Percentiles rank a stretch among this genome's conserved stretches.
Evolutionary conservation across 495 filamentous ascomycete species (phyloP).

Genomic region (Penicillium robsamsonii): DNA sequence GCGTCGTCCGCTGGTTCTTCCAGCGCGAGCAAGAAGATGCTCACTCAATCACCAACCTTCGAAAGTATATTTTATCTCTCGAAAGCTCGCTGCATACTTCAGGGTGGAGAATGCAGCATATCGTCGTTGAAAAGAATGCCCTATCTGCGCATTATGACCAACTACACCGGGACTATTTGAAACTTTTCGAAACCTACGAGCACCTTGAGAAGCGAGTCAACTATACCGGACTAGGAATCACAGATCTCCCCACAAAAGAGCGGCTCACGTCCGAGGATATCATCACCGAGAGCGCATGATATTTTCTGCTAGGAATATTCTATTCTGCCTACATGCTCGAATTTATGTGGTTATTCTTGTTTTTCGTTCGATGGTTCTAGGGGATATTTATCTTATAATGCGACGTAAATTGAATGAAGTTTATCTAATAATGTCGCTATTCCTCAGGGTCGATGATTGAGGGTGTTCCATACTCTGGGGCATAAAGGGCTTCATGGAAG

Average conservation of each 20-base stretch:
- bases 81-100: neutral
- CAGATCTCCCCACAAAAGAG: neutral
- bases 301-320: neutral
- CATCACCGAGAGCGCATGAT: neutral
- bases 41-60: neutral
- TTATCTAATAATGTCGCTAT: neutral
- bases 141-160: neutral
- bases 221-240: neutral
- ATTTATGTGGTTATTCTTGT: neutral
- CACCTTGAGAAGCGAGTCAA: neutral
- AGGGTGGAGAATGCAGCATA: conserved; percentile 1
- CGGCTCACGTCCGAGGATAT: neutral
- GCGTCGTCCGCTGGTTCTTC: neutral
- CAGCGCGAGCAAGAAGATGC: neutral
- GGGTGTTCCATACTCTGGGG: neutral
- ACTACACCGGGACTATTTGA: neutral
- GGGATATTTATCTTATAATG: neutral
- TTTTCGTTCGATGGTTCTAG: neutral
- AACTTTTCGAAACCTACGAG: conserved; percentile 3
- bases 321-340: neutral
- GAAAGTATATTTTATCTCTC: neutral
- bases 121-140: neutral
- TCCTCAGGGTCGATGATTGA: neutral
- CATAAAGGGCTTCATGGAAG: neutral
- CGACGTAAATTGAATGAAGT: neutral